A percentile compares a stretch with the other conserved stretches of the same genome.
These are phyloP conservation scores for Penstemon davidsonii DNA, from an alignment of 257 asterid species.

Conservation along the genomic window DNA sequence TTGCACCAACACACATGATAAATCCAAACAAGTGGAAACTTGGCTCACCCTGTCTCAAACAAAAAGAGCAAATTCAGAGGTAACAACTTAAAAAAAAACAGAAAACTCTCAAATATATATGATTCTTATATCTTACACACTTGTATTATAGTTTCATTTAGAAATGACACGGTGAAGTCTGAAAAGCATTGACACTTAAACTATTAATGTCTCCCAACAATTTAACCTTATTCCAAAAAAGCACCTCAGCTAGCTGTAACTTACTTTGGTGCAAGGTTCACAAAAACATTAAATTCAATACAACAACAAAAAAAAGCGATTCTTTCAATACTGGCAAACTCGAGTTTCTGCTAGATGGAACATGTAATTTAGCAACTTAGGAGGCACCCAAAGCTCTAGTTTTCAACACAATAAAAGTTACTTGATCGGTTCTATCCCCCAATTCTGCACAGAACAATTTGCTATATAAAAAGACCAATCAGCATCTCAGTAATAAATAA, in stretches of 20 bases:
- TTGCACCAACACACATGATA: constrained; percentile 58
- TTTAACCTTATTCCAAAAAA: background rate
- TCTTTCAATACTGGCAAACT: background rate
- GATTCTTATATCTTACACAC: background rate
- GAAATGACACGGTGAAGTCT: background rate
- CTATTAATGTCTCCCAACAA: background rate
- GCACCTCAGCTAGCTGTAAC: background rate
- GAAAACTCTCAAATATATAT: background rate
- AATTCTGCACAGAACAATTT: background rate
- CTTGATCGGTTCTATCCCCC: background rate
- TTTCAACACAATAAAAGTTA: constrained; percentile 8
- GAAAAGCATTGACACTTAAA: background rate
- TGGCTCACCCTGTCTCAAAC: constrained; percentile 52
- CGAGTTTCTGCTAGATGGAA: background rate
- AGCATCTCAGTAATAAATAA: constrained; percentile 7
- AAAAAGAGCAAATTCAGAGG: background rate
- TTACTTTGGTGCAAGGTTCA: background rate
- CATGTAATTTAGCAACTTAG: background rate
- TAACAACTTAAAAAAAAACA: background rate
- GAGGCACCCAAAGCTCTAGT: background rate
- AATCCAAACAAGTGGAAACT: constrained; percentile 69
- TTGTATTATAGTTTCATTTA: background rate
- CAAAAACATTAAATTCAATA: background rate
- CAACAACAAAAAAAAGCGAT: background rate
- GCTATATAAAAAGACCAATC: background rate